Evolutionary conservation across 306 rosid species (phyloP).

Genomic region (Lupinus albus): DNA sequence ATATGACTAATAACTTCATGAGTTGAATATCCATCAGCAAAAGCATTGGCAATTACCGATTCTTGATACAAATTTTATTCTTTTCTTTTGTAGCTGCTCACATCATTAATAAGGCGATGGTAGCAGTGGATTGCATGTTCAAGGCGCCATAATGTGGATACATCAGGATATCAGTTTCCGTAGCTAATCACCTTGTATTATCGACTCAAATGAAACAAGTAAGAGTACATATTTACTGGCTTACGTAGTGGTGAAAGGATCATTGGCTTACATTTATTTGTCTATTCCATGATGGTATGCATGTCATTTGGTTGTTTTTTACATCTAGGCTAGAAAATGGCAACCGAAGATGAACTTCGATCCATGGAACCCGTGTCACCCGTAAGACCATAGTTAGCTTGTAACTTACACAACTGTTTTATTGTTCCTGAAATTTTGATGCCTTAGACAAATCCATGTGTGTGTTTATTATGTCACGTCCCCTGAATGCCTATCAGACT

Average conservation of each 20-base stretch:
- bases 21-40: conserved; percentile 7
- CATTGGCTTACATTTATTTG: neutral
- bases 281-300: neutral
- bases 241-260: neutral
- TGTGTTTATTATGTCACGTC: too few relatives aligned
- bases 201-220: conserved; percentile 31
- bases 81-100: conserved; percentile 72
- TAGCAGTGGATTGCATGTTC: conserved; percentile 41
- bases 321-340: neutral
- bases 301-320: neutral
- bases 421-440: too few relatives aligned
- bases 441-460: too few relatives aligned
- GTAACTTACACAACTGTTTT: too few relatives aligned
- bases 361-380: neutral
- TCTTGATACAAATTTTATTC: conserved; percentile 33
- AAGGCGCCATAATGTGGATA: conserved; percentile 24
- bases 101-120: conserved; percentile 90
- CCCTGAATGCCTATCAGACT: too few relatives aligned
- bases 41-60: conserved; percentile 22
- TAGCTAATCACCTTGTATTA: conserved; percentile 28
- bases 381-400: too few relatives aligned
- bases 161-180: conserved; percentile 22
- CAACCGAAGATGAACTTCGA: neutral
- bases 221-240: conserved; percentile 5
- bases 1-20: neutral